A percentile compares a stretch with the other conserved stretches of the same genome.
These are phyloP conservation scores for Colletotrichum chrysophilum DNA, from an alignment of 2,329 filamentous ascomycete genomes.

Conservation along the genomic window DNA sequence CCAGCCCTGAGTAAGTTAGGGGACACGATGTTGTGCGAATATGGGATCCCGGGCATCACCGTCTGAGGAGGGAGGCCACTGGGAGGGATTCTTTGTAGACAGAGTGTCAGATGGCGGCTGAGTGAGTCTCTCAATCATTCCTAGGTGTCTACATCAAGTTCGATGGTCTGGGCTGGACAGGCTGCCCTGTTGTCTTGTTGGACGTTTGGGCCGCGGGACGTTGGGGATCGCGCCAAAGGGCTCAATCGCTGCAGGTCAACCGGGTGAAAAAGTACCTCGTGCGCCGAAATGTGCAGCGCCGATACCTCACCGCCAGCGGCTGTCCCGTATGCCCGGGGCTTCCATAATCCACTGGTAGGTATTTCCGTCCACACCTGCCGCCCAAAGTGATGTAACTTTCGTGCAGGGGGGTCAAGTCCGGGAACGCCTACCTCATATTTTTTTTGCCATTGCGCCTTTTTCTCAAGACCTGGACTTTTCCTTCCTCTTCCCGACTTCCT, in stretches of 20 bases:
- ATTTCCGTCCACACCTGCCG: constrained; percentile 16
- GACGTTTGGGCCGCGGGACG: constrained; percentile 7
- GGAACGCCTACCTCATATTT: constrained; percentile 22
- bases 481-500: constrained; percentile 30
- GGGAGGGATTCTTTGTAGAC: background rate
- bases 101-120: constrained; percentile 8
- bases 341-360: background rate
- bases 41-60: background rate
- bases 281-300: background rate
- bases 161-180: background rate
- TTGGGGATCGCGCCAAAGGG: constrained; percentile 9
- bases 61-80: background rate
- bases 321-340: constrained; percentile 16
- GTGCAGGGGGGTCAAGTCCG: constrained; percentile 15
- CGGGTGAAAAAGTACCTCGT: constrained; percentile 6
- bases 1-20: background rate
- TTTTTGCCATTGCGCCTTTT: constrained; percentile 25
- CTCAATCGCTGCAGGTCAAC: background rate
- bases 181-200: background rate
- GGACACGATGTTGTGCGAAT: background rate
- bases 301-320: constrained; percentile 1
- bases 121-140: constrained; percentile 12
- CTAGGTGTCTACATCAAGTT: background rate
- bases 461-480: constrained; percentile 25
- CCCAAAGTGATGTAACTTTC: constrained; percentile 18